Conservation (phyloP, 1,284 basidiomycete species). For the Heterobasidion occidentale region DNA sequence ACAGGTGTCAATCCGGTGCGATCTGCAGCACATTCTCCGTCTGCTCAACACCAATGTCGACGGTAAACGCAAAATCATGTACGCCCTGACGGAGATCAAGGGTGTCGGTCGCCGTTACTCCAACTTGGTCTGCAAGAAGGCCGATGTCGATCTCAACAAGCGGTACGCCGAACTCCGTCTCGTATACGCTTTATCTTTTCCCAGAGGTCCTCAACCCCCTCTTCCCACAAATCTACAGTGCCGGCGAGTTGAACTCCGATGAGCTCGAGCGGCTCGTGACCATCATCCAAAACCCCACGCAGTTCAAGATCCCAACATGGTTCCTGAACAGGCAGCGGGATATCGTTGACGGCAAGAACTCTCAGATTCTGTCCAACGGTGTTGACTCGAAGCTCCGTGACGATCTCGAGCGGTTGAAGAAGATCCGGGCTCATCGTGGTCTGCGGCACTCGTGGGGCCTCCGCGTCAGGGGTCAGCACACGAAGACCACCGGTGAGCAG, state of each 20-base stretch:
- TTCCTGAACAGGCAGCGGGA: slow-evolving; percentile 99
- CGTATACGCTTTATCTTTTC: neutral
- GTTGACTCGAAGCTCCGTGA: slow-evolving; percentile 99
- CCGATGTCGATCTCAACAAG: slow-evolving; percentile 98
- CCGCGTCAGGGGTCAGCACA: slow-evolving; percentile 96
- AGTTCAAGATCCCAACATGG: slow-evolving; percentile 99
- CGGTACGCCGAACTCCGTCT: slow-evolving; percentile 55
- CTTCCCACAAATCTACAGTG: slow-evolving; percentile 34
- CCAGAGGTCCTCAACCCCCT: neutral
- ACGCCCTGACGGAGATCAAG: slow-evolving; percentile 97
- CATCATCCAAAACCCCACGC: slow-evolving; percentile 98
- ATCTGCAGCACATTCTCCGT: slow-evolving; percentile 86
- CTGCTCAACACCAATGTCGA: slow-evolving; percentile 99
- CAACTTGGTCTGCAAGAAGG: slow-evolving; percentile 99
- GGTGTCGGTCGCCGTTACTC: slow-evolving; percentile 99
- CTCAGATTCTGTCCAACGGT: slow-evolving; percentile 93
- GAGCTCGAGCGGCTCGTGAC: slow-evolving; percentile 99
- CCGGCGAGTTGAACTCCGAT: slow-evolving; percentile 91
- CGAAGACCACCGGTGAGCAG: slow-evolving; percentile 90
- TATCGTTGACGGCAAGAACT: slow-evolving; percentile 95
- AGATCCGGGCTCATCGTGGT: slow-evolving; percentile 98
- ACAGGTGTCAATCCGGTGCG: neutral
- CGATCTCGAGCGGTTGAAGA: slow-evolving; percentile 98
- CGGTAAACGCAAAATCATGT: slow-evolving; percentile 98
- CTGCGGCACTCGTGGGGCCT: slow-evolving; percentile 97